A percentile compares a stretch with the other conserved stretches of the same genome.
Evolutionary conservation across 2,329 filamentous ascomycete genomes (phyloP).

Genomic region (Colletotrichum nymphaeae): DNA sequence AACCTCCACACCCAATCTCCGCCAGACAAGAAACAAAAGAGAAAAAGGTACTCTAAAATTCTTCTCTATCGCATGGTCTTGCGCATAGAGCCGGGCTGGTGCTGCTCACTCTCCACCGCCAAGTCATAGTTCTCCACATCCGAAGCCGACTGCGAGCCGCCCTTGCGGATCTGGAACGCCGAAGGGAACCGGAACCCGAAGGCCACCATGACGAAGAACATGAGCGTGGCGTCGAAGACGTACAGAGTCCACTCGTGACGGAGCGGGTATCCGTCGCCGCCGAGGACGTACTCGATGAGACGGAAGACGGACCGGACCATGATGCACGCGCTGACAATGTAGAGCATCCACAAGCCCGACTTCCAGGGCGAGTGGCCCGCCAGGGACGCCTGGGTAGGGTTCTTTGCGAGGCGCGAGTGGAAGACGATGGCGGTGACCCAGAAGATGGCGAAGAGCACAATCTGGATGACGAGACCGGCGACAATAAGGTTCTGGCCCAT

Average conservation of each 20-base stretch:
- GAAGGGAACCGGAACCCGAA: slow-evolving; percentile 43
- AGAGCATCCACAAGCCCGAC: slow-evolving; percentile 59
- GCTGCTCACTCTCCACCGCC: slow-evolving; percentile 12
- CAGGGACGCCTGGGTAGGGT: slow-evolving; percentile 35
- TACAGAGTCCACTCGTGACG: slow-evolving; percentile 71
- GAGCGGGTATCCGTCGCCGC: slow-evolving; percentile 56
- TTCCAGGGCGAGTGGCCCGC: slow-evolving; percentile 41
- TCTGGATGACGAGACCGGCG: slow-evolving; percentile 66
- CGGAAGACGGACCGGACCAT: slow-evolving; percentile 67
- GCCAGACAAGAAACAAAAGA: background rate
- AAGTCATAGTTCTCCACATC: slow-evolving; percentile 24
- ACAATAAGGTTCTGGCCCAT: slow-evolving; percentile 65
- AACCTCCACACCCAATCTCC: no score
- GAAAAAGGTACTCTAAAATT: background rate
- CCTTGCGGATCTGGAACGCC: slow-evolving; percentile 28
- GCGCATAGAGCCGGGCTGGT: slow-evolving; percentile 1
- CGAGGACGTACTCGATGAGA: slow-evolving; percentile 66
- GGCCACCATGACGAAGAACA: slow-evolving; percentile 63
- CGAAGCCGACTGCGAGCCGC: slow-evolving; percentile 18
- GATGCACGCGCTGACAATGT: slow-evolving; percentile 61
- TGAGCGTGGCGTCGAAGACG: slow-evolving; percentile 65
- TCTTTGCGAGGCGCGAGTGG: slow-evolving; percentile 49
- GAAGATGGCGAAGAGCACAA: slow-evolving; percentile 69
- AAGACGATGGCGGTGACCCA: slow-evolving; percentile 59
- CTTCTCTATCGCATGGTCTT: slow-evolving; percentile 21